Base-by-base conservation (phyloP, 225 moss, liverwort and hornwort genomes). In the Bryoerythrophyllum caledonicum region DNA sequence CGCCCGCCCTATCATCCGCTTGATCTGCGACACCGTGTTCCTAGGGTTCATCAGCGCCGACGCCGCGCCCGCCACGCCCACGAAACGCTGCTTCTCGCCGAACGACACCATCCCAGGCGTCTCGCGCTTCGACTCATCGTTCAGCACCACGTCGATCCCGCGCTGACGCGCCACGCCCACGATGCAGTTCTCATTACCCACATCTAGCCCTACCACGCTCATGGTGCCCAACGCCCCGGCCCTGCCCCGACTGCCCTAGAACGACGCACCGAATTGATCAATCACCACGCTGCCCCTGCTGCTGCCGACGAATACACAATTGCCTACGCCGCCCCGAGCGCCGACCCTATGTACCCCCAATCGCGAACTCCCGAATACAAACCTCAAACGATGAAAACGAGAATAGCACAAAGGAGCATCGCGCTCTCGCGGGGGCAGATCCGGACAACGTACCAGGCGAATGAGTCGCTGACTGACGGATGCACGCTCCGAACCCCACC, bases 71-170 rank as follows among this genome's bases (percentile, higher is more conserved):
- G 99, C 92, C 48, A 86, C 95, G 21, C 99, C 99, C 49, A 95
- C 90, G 44, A 92, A 95, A 67, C 99, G 91, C 81, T 99, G 99
- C 87, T 99, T 99, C 32, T 99, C 99, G 17, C 93, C 95, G 92
- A 99, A 99, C 30, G 99, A 99, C 81, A 99, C 99, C 93, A 99
- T 91, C 15, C 63, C 95, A 27, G 99, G 99, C 14, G 99, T 99
- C 91, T 99, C 99, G 77, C 99, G 83, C 87, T 99, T 99, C 63
- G 95, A 95, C 83, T 99, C 99, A 82, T 99, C 99, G 80, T 99
- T 99, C 24, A 99, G 91, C 72, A 99, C 99, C 62, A 99, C 93
- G 68, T 99, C 99, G 73, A 99, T 99, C 65, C 99, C 99, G 46
- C 99, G 83, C 84, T 93, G 93, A 76, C 95, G 68, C 41, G 99